A percentile compares a stretch with the other conserved stretches of the same genome.
These are phyloP conservation scores for Pezicula neosporulosa DNA, from an alignment of 2,329 filamentous ascomycete genomes.

Conservation along the genomic window DNA sequence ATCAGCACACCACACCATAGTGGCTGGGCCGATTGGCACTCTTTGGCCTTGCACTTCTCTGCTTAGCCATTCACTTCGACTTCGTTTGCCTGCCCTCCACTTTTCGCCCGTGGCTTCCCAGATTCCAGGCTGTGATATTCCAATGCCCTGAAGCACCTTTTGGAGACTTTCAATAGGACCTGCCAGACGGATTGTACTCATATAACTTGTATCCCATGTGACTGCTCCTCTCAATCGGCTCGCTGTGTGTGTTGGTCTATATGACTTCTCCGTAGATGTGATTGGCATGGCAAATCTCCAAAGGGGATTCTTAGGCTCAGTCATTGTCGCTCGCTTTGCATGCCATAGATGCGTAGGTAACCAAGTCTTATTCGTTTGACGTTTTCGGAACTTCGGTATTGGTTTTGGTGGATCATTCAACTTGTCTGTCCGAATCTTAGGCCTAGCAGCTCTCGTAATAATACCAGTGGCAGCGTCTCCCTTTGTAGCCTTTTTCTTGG, in stretches of 20 bases:
- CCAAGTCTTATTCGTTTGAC: constrained; percentile 88
- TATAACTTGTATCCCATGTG: constrained; percentile 92
- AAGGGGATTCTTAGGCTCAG: constrained; percentile 69
- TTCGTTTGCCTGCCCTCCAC: constrained; percentile 65
- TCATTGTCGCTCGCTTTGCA: constrained; percentile 88
- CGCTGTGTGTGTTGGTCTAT: constrained; percentile 81
- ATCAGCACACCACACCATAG: constrained; percentile 66
- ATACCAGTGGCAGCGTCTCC: constrained; percentile 28
- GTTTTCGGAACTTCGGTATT: constrained; percentile 72
- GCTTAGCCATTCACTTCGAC: constrained; percentile 54
- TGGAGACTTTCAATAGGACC: constrained; percentile 63
- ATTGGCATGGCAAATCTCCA: constrained; percentile 89
- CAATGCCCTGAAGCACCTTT: constrained; percentile 62
- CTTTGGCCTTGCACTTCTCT: constrained; percentile 49
- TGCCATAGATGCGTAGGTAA: constrained; percentile 93
- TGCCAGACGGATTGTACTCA: constrained; percentile 78
- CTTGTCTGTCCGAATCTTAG: constrained; percentile 67
- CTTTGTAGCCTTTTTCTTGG: constrained; percentile 47
- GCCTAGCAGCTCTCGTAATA: constrained; percentile 42
- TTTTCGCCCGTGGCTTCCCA: constrained; percentile 64
- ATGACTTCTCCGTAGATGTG: constrained; percentile 85
- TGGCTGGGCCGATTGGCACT: constrained; percentile 67
- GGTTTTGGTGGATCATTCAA: constrained; percentile 63
- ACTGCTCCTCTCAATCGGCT: constrained; percentile 72
- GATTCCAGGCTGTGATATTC: constrained; percentile 54